Conservation (phyloP, 768 basidiomycete species). For the Collybia mongolica region DNA sequence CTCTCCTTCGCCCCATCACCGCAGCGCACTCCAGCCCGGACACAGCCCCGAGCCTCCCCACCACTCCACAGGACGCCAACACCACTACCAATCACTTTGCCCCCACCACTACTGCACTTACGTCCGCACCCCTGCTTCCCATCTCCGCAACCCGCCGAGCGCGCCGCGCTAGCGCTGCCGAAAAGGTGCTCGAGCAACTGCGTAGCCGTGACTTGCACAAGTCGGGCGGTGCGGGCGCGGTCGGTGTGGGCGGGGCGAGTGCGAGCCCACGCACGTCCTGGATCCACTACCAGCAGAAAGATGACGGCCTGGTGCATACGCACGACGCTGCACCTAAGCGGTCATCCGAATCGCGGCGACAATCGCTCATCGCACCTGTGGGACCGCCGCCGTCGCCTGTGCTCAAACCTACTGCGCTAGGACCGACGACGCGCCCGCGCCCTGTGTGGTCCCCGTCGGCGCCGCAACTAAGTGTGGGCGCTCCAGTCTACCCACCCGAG, state of each 20-base stretch:
- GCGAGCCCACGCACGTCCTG: conserved; percentile 44
- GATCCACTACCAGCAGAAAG: conserved; percentile 39
- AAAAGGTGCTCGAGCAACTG: conserved; percentile 66
- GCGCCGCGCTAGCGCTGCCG: conserved; percentile 63
- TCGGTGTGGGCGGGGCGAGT: neutral
- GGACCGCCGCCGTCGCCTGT: conserved; percentile 56
- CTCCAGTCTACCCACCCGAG: conserved; percentile 50
- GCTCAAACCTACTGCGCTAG: conserved; percentile 37
- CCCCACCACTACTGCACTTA: conserved; percentile 14
- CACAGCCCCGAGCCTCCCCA: conserved; percentile 8
- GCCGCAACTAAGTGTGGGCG: conserved; percentile 14
- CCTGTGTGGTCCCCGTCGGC: conserved; percentile 15
- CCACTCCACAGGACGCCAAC: conserved; percentile 5
- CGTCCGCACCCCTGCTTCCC: conserved; percentile 12
- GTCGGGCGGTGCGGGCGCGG: conserved; percentile 23
- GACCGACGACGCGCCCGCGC: conserved; percentile 10
- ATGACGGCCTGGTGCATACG: conserved; percentile 16
- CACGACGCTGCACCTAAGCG: conserved; percentile 16
- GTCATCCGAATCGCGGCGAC: conserved; percentile 33
- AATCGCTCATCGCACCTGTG: conserved; percentile 38
- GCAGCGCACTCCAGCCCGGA: conserved; percentile 23
- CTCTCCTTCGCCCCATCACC: conserved; percentile 12
- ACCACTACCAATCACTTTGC: conserved; percentile 2
- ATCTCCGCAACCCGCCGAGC: conserved; percentile 36
- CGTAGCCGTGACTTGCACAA: conserved; percentile 56